These are phyloP conservation scores for Sequoiadendron giganteum DNA, from an alignment of 75 land plant genomes.

Conservation along the genomic window DNA sequence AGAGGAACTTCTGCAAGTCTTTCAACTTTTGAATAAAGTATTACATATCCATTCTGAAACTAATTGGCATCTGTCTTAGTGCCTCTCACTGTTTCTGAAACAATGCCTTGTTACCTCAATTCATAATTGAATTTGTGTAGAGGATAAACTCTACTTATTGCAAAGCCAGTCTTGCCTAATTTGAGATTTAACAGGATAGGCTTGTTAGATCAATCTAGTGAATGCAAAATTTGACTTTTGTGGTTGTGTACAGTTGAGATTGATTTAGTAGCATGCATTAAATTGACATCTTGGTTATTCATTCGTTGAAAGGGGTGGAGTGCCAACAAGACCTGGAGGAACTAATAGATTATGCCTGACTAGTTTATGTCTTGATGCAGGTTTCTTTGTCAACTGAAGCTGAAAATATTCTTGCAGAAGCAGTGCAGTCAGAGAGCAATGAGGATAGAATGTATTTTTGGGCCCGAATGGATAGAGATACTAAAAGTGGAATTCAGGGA, in stretches of 20 bases:
- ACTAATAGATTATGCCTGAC: conserved; percentile 3
- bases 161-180: background rate
- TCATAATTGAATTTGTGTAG: background rate
- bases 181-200: background rate
- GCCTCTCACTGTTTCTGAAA: background rate
- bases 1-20: background rate
- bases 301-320: background rate
- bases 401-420: conserved; percentile 58
- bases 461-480: conserved; percentile 46
- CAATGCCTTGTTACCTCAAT: background rate
- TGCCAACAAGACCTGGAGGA: background rate
- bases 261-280: background rate
- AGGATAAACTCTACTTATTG: background rate
- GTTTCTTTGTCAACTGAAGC: conserved; percentile 76
- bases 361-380: conserved; percentile 31
- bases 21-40: background rate
- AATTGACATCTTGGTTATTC: background rate
- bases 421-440: conserved; percentile 32
- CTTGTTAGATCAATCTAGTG: background rate
- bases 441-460: conserved; percentile 94
- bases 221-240: background rate
- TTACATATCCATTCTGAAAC: background rate
- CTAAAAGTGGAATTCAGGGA: background rate
- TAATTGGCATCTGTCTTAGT: background rate
- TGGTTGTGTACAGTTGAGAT: background rate